A percentile compares a stretch with the other conserved stretches of the same genome.
Conservation (phyloP, 2,329 filamentous ascomycete genomes). For the Claviceps citrina region DNA sequence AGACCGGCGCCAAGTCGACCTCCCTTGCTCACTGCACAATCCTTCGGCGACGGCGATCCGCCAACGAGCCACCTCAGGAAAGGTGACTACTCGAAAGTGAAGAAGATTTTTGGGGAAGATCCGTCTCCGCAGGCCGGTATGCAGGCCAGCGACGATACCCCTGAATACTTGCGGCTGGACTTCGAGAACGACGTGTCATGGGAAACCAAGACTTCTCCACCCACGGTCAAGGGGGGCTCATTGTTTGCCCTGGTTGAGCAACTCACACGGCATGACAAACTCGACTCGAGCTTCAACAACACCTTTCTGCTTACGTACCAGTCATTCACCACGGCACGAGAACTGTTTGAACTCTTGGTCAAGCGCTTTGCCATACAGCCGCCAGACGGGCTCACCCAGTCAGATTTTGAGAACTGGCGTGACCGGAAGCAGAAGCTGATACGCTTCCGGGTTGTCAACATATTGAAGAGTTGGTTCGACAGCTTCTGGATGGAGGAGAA, state of each 20-base stretch:
- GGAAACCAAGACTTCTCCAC: conserved; percentile 63
- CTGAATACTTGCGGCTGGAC: conserved; percentile 73
- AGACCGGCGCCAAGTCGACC: conserved; percentile 29
- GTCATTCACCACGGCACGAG: conserved; percentile 80
- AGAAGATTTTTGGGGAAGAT: conserved; percentile 51
- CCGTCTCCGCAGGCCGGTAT: conserved; percentile 33
- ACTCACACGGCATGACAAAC: conserved; percentile 84
- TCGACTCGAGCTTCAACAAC: conserved; percentile 91
- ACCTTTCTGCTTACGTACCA: conserved; percentile 94
- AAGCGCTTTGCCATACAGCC: conserved; percentile 87
- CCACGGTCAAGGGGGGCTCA: conserved; percentile 75
- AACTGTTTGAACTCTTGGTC: conserved; percentile 84
- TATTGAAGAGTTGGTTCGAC: conserved; percentile 96
- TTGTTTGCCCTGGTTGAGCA: conserved; percentile 83
- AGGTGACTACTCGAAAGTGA: conserved; percentile 47
- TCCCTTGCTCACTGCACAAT: conserved; percentile 39
- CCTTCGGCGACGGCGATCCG: conserved; percentile 47
- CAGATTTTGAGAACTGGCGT: conserved; percentile 75
- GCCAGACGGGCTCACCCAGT: conserved; percentile 58
- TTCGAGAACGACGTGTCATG: conserved; percentile 81
- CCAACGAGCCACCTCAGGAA: conserved; percentile 38
- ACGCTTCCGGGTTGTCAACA: conserved; percentile 90
- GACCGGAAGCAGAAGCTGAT: conserved; percentile 94
- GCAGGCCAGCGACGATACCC: conserved; percentile 55
- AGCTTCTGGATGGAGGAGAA: conserved; percentile 97